Base-by-base conservation (phyloP, 495 filamentous ascomycete species). In the Talaromyces thailandensis region DNA sequence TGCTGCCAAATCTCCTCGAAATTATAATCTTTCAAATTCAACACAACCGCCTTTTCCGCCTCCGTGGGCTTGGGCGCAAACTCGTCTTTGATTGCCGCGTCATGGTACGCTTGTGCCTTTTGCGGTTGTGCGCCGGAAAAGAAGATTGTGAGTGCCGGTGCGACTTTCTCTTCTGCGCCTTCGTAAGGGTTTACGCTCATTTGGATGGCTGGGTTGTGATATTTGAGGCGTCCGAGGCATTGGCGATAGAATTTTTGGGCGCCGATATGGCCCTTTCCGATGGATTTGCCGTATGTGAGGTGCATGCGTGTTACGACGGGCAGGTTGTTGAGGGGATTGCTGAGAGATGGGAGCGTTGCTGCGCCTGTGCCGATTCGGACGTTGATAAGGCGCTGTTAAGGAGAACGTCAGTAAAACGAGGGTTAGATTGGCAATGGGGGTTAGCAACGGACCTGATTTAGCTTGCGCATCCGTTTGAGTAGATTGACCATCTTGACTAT, bases 211-310 rank as follows among this genome's bases (percentile, higher is more conserved):
- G 94, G 94, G 71, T 98, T 98, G 79, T 94, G 88, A 79, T 87
- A 98, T 80, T 98, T 96, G 61, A 98, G 79, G 64, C 90, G 84
- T 2, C 90, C 89, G 32, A 98, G 86, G 67, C 84, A 88, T 40
- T 84, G 75, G 56, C 83, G 85, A 92, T 91, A 96, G 81, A 98
- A 96, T 79, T 91, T 90, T 62, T 89, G 88, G 35, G 94, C 85
- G 25, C 93, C 93, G 70, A 88, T 81, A 73, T 96, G 89, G 48
- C 78, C 76, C 62, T 64, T 64, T 62, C 77, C 72, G 61, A 84
- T 80, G 65, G 82, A 87, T 45, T 67, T 66, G 14, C 88, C 85
- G 72, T 96, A 96, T 65, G 89, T 85, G 69, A 98, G 74, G 74
- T 93, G 89, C 71, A 98, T 87, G 63, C 88, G 81, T 62, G 89